These are phyloP conservation scores for Maudiozyma serrabonitensis DNA, from an alignment of 805 yeast species.

Conservation along the genomic window DNA sequence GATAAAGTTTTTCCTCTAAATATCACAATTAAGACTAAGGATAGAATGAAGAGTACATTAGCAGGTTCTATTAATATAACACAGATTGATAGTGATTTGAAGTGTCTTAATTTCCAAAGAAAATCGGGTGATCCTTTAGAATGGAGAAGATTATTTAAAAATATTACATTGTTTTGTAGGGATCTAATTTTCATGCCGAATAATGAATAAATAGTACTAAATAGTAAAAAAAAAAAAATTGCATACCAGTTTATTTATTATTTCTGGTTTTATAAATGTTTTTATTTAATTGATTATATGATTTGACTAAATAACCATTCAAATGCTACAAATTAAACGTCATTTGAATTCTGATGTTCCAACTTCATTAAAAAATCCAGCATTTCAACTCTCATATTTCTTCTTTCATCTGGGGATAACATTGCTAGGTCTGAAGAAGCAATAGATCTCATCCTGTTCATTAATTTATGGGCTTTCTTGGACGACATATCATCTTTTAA, in stretches of 20 bases:
- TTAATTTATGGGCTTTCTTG: slow-evolving; percentile 14
- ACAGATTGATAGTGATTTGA: slow-evolving; percentile 32
- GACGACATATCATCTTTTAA: slow-evolving; percentile 14
- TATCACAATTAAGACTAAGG: slow-evolving; percentile 33
- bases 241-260: background rate
- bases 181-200: slow-evolving; percentile 41
- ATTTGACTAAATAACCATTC: too few species aligned
- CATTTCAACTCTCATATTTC: slow-evolving; percentile 17
- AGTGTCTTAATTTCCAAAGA: slow-evolving; percentile 46
- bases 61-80: slow-evolving; percentile 39
- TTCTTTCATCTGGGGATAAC: slow-evolving; percentile 15
- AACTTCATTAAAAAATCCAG: slow-evolving; percentile 19
- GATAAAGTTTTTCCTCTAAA: slow-evolving; percentile 31
- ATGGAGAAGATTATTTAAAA: slow-evolving; percentile 60
- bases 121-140: slow-evolving; percentile 61
- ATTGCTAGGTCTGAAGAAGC: slow-evolving; percentile 9
- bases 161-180: slow-evolving; percentile 46
- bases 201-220: background rate
- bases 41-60: slow-evolving; percentile 36
- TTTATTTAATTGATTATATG: background rate
- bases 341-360: slow-evolving; percentile 8
- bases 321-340: too few species aligned
- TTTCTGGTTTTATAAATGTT: background rate
- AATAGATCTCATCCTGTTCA: slow-evolving; percentile 12
- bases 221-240: background rate